Evolutionary conservation across 176 grass and related monocot species (phyloP).

Genomic region (Oryza nivara): DNA sequence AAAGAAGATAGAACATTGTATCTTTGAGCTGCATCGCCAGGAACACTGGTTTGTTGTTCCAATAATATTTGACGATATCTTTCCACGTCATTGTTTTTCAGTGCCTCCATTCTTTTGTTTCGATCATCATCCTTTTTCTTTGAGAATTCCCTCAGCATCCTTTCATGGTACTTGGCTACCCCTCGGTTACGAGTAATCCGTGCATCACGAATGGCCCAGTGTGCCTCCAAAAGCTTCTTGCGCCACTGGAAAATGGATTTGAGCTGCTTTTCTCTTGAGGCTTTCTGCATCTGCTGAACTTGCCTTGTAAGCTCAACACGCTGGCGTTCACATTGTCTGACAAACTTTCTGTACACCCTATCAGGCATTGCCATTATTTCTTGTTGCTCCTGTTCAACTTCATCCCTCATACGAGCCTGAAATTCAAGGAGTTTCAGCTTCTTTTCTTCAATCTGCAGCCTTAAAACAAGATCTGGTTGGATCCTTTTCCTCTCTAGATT

Average conservation of each 20-base stretch:
- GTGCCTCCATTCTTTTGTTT: conserved; percentile 98
- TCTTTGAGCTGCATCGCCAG: conserved; percentile 90
- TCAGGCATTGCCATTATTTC: conserved; percentile 99
- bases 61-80: conserved; percentile 95
- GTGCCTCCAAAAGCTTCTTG: conserved; percentile 95
- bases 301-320: conserved; percentile 76
- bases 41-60: conserved; percentile 92
- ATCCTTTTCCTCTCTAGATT: conserved; percentile 96
- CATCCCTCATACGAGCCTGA: conserved; percentile 84
- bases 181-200: conserved; percentile 88
- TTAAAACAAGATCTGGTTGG: conserved; percentile 86
- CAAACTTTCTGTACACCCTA: conserved; percentile 92
- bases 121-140: conserved; percentile 97
- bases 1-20: conserved; percentile 98
- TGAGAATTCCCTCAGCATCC: conserved; percentile 94
- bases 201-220: conserved; percentile 98
- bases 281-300: conserved; percentile 86
- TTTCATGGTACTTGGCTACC: conserved; percentile 97
- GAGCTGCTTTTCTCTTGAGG: conserved; percentile 83
- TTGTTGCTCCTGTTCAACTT: conserved; percentile 96
- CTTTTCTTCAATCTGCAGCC: conserved; percentile 98
- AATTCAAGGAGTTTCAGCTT: conserved; percentile 88
- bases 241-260: conserved; percentile 95
- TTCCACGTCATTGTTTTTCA: conserved; percentile 98
- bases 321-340: conserved; percentile 91